phyloP scores from a whole-genome alignment of 192 early-diverging fungal species.

The Podila minutissima region DNA sequence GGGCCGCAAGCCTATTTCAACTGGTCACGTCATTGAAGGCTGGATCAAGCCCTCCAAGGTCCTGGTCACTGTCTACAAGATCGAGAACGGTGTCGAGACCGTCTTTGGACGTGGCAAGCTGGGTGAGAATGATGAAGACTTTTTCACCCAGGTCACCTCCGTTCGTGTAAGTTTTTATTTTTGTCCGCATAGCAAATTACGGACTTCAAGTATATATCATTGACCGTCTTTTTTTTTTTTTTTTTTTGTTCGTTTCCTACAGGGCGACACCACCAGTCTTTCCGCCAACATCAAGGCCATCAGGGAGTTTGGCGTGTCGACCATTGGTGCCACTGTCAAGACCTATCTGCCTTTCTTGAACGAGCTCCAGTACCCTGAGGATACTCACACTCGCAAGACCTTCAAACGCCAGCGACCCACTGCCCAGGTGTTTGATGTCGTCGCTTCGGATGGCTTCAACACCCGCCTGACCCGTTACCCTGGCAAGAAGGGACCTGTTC shows the following conservation, averaged over 20 bases:
- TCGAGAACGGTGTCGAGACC: conserved; percentile 29
- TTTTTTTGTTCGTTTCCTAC: not conserved
- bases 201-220: conserved; percentile 1
- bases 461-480: conserved; percentile 41
- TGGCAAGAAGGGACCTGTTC: conserved; percentile 55
- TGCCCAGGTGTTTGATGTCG: conserved; percentile 25
- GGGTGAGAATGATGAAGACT: conserved; percentile 42
- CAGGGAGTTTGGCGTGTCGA: conserved; percentile 21
- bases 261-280: conserved; percentile 26
- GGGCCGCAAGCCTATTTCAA: conserved; percentile 50
- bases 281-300: conserved; percentile 18
- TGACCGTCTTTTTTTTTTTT: not conserved
- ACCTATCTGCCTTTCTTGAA: conserved; percentile 45
- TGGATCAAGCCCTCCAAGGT: conserved; percentile 51
- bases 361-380: conserved; percentile 50
- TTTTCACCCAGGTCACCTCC: conserved; percentile 37
- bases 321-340: conserved; percentile 14
- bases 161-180: conserved; percentile 24
- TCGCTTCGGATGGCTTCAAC: conserved; percentile 46
- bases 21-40: conserved; percentile 36
- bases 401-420: conserved; percentile 29
- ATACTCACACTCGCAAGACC: conserved; percentile 28
- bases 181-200: not conserved
- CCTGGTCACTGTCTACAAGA: conserved; percentile 48
- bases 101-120: conserved; percentile 52